These are phyloP conservation scores for Athelia psychrophila DNA, from an alignment of 1,284 basidiomycete genomes.

Conservation along the genomic window DNA sequence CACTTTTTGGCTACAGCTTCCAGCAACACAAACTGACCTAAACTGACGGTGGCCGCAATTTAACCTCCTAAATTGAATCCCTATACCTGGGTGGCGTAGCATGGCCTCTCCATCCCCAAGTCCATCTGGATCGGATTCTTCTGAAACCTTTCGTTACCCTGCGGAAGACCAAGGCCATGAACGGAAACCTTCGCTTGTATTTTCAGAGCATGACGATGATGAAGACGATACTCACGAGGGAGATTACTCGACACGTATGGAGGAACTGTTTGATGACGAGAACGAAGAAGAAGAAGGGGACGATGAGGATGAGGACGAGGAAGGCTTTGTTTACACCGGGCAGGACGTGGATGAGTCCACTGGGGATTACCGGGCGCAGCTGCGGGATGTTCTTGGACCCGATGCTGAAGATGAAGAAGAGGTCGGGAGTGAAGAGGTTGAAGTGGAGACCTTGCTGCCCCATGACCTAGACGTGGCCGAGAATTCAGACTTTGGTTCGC, in stretches of 20 bases:
- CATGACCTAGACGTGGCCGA: slow-evolving; percentile 24
- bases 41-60: too few species aligned
- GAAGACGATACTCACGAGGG: slow-evolving; percentile 35
- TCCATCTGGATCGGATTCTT: neutral
- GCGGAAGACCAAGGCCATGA: neutral
- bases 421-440: slow-evolving; percentile 34
- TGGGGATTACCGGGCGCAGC: slow-evolving; percentile 57
- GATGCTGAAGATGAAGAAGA: slow-evolving; percentile 56
- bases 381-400: slow-evolving; percentile 70
- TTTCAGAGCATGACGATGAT: slow-evolving; percentile 30
- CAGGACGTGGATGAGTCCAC: slow-evolving; percentile 51
- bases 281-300: slow-evolving; percentile 38
- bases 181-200: slow-evolving; percentile 19
- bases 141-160: neutral
- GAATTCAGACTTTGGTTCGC: slow-evolving; percentile 23
- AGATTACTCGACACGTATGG: slow-evolving; percentile 72
- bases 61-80: neutral
- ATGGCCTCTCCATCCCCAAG: neutral
- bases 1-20: too few species aligned
- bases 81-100: neutral
- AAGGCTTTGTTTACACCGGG: slow-evolving; percentile 70
- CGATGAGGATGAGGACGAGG: slow-evolving; percentile 53
- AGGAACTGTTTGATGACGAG: slow-evolving; percentile 62
- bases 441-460: slow-evolving; percentile 44
- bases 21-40: too few species aligned